These are phyloP conservation scores for Claviceps lovelessii DNA, from an alignment of 2,329 filamentous ascomycete species.

Conservation along the genomic window DNA sequence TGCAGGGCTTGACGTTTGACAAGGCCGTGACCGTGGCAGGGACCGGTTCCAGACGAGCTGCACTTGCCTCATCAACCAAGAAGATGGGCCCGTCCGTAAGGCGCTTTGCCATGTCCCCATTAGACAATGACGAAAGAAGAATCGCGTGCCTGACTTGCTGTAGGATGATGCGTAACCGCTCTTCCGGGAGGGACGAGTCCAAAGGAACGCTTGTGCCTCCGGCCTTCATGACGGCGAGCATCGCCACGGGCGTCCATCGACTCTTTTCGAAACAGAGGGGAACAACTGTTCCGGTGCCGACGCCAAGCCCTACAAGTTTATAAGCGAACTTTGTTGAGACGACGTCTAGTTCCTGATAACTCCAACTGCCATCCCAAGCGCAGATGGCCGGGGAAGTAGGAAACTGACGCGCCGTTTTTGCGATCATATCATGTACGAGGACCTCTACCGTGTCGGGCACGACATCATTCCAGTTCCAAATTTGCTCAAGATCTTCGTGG, in stretches of 20 bases:
- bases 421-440: slow-evolving; percentile 12
- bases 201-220: slow-evolving; percentile 15
- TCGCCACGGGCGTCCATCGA: slow-evolving; percentile 10
- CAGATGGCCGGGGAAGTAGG: slow-evolving; percentile 8
- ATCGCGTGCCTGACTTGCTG: slow-evolving; percentile 3
- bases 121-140: slow-evolving; percentile 4
- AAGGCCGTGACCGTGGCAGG: neutral
- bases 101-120: neutral
- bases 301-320: slow-evolving; percentile 1
- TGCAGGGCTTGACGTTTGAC: neutral
- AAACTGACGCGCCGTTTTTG: slow-evolving; percentile 3
- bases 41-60: neutral
- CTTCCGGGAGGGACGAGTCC: slow-evolving; percentile 11
- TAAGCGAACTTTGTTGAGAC: slow-evolving; percentile 7
- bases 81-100: neutral
- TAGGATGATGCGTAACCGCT: slow-evolving; percentile 7
- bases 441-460: slow-evolving; percentile 6
- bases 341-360: slow-evolving; percentile 18
- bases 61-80: neutral
- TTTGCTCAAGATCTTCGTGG: neutral
- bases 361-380: slow-evolving; percentile 26
- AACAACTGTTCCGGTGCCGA: slow-evolving; percentile 7
- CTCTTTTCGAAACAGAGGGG: slow-evolving; percentile 17
- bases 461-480: slow-evolving; percentile 10
- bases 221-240: slow-evolving; percentile 15